Percentiles rank a stretch among this genome's conserved stretches.
Evolutionary conservation across 257 asterid species (phyloP).

Genomic region (Solanum chmielewskii): DNA sequence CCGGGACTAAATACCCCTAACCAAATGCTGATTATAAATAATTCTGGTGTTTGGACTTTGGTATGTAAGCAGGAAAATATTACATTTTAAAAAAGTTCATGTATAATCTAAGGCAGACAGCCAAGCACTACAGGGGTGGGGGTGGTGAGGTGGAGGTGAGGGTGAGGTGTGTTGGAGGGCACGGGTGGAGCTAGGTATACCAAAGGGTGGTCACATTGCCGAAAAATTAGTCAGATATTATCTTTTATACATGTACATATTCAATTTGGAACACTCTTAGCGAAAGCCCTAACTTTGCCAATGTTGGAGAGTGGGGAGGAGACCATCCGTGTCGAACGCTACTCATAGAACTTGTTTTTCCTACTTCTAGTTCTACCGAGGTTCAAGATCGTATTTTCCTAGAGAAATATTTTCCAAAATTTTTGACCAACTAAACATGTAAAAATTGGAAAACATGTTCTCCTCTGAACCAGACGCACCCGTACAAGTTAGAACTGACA

Average conservation of each 20-base stretch:
- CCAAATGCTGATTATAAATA: background rate
- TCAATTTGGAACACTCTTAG: background rate
- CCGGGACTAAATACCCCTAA: background rate
- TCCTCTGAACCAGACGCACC: background rate
- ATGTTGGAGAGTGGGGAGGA: background rate
- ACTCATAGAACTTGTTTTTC: background rate
- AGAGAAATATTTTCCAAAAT: background rate
- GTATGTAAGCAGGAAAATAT: background rate
- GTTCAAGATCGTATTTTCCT: background rate
- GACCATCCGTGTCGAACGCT: background rate
- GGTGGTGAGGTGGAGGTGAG: background rate
- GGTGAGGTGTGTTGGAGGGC: background rate
- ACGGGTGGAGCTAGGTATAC: background rate
- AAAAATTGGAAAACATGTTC: background rate
- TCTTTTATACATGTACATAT: background rate
- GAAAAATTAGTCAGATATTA: background rate
- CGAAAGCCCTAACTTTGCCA: background rate
- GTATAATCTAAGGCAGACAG: background rate
- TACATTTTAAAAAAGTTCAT: background rate
- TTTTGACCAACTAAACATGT: background rate
- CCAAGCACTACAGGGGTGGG: background rate
- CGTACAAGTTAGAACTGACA: background rate
- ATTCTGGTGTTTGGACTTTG: background rate
- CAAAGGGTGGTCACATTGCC: background rate
- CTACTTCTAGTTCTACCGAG: background rate